These are phyloP conservation scores for Aphanomyces euteiches DNA, from an alignment of 352 stramenopile genomes.

Conservation along the genomic window DNA sequence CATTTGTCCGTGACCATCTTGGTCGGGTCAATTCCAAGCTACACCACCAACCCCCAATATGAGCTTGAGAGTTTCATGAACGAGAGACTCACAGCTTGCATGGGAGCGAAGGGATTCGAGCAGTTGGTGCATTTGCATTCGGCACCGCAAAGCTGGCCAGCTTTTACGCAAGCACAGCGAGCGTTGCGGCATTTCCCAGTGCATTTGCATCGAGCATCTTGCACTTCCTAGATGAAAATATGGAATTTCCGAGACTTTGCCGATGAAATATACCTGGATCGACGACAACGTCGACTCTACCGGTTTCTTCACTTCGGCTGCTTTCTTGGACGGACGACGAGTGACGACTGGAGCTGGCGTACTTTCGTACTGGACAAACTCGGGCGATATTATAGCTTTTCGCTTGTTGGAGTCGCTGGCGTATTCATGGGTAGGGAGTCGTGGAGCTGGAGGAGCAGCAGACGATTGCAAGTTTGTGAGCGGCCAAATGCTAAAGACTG, in stretches of 20 bases:
- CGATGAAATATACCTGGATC: not conserved
- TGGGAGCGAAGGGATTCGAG: conserved; percentile 74
- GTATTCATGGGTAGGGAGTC: conserved; percentile 1
- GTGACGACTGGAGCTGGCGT: not conserved
- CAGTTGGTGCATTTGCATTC: conserved; percentile 78
- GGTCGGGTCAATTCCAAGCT: conserved; percentile 58
- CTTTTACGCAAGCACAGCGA: conserved; percentile 76
- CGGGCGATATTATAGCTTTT: conserved; percentile 73
- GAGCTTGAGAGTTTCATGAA: not conserved
- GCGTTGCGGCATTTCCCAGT: conserved; percentile 81
- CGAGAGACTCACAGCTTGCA: conserved; percentile 38
- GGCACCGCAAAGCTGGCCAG: conserved; percentile 65
- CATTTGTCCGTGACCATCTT: conserved; percentile 67
- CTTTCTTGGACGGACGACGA: conserved; percentile 12
- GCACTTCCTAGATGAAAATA: conserved; percentile 11
- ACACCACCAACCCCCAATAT: not conserved
- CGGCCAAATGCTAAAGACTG: conserved; percentile 15
- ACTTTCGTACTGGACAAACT: conserved; percentile 70
- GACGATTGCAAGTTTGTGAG: conserved; percentile 2
- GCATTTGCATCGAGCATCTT: conserved; percentile 62
- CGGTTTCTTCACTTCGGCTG: conserved; percentile 12
- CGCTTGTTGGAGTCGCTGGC: conserved; percentile 76
- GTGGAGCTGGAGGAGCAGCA: not conserved
- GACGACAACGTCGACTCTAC: not conserved
- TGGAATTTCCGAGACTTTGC: not conserved